A percentile compares a stretch with the other conserved stretches of the same genome.
Evolutionary conservation across 73 alveolate species (phyloP).

Genomic region (Durusdinium trenchii): DNA sequence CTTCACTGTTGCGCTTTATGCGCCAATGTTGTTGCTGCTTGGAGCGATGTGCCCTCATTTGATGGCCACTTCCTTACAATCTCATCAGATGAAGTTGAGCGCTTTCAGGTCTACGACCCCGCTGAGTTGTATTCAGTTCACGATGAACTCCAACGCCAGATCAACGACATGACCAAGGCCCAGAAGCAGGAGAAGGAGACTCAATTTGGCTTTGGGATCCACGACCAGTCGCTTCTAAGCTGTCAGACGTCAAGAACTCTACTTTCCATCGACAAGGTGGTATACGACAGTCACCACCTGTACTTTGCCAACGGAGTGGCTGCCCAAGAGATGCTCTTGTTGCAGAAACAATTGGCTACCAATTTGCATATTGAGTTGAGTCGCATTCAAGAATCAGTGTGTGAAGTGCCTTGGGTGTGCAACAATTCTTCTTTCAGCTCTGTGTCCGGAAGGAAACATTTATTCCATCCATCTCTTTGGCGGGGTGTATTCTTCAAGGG

Average conservation of each 20-base stretch:
- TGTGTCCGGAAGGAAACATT: background rate
- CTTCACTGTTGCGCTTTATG: background rate
- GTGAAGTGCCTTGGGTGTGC: background rate
- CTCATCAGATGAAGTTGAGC: background rate
- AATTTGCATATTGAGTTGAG: background rate
- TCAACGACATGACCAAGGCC: background rate
- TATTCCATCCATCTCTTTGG: background rate
- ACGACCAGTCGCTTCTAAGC: background rate
- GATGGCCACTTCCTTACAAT: background rate
- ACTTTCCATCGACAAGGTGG: background rate
- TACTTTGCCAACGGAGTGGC: background rate
- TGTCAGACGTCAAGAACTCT: background rate
- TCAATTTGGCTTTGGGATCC: background rate
- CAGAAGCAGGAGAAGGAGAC: background rate
- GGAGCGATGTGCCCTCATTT: background rate
- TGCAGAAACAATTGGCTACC: background rate
- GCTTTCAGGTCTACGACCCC: background rate
- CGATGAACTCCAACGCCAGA: background rate
- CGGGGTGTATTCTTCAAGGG: background rate
- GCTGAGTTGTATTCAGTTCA: background rate
- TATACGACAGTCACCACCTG: background rate
- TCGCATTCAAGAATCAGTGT: background rate
- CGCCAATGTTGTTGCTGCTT: background rate
- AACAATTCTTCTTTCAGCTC: background rate
- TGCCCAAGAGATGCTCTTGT: background rate